Evolutionary conservation across 257 asterid genomes (phyloP), one percentile per base, ranked within the genome.

Genomic region (Solanum sejunctum): DNA sequence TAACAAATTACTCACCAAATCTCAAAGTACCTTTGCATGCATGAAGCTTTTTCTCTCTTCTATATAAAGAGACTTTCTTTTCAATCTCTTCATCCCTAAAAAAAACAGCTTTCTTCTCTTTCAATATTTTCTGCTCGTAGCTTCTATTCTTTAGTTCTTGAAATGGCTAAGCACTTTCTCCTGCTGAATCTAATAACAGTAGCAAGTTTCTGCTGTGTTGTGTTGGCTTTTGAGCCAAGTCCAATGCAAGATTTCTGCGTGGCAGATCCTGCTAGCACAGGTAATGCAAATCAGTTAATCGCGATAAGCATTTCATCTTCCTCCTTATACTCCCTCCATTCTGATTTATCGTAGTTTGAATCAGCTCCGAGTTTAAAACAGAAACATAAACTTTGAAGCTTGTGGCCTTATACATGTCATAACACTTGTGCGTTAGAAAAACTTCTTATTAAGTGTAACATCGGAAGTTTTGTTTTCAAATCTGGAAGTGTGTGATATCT

Each of bases 161-260:
- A 80, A 77, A 84, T 84, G 85, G 87, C 69, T 20, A 84, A 61
- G 69, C n/a, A 6, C 12, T 6, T 81, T 21, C 13, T 82, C 45
- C 60, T 84, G n/a, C 39, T 87, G 15, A 41, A 52, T 49, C 18
- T 83, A 0, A 4, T 85, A 13, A 61, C 83, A 36, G 23, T 85
- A 11, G 20, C 81, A 26, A 77, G 26, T 51, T 77, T 36, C 8
- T 64, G 85, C 47, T 82, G 23, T 66, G 21, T 82, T 63, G 84
- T 71, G 36, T 54, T 60, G 18, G 87, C 89, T 21, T 72, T 36
- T 85, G 87, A 87, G 49, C 86, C 86, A 1, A 20, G 41, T 4
- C 86, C 86, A 8, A 2, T 87, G 43, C 88, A 85, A 61, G 88
- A 85, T 83, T 87, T 87, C 81, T 87, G 88, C 20, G 85, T 87